Percentiles rank a stretch among this genome's conserved stretches.
These are phyloP conservation scores for Blastocrithidia nonstop DNA, from an alignment of 208 protist species.

Conservation along the genomic window DNA sequence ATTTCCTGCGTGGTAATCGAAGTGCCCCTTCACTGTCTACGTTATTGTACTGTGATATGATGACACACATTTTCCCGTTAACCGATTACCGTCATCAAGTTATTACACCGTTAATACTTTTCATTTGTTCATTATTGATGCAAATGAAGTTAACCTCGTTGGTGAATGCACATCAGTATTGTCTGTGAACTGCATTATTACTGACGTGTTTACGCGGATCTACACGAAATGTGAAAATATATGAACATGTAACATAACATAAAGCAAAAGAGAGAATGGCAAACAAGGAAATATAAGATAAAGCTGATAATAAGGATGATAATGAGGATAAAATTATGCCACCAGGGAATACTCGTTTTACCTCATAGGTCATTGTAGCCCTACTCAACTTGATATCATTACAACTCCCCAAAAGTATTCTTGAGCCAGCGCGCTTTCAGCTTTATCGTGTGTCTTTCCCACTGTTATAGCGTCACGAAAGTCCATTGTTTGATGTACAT, in stretches of 20 bases:
- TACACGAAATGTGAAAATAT: too few relatives aligned
- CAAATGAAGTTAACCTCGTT: constrained; percentile 42
- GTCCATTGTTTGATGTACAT: constrained; percentile 12
- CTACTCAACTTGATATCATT: constrained; percentile 56
- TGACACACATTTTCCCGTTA: constrained; percentile 52
- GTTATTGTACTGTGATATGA: constrained; percentile 52
- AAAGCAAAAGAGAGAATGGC: too few relatives aligned
- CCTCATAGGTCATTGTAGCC: constrained; percentile 41
- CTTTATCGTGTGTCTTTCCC: constrained; percentile 40
- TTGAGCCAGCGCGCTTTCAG: constrained; percentile 45
- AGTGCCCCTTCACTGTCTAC: too few relatives aligned
- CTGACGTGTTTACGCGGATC: constrained; percentile 18
- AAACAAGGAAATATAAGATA: too few relatives aligned
- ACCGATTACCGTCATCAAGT: constrained; percentile 73
- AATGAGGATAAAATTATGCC: too few relatives aligned
- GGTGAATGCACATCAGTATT: constrained; percentile 26
- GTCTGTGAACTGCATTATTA: constrained; percentile 23
- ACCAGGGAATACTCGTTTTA: constrained; percentile 25
- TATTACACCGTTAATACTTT: constrained; percentile 51
- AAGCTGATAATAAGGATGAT: too few relatives aligned
- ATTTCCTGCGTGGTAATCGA: constrained; percentile 23
- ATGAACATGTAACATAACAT: too few relatives aligned
- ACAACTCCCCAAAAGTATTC: constrained; percentile 29
- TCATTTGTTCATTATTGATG: constrained; percentile 42
- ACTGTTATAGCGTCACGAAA: constrained; percentile 27